Evolutionary conservation across 768 basidiomycete species (phyloP).

Genomic region (Boletus sp.): DNA sequence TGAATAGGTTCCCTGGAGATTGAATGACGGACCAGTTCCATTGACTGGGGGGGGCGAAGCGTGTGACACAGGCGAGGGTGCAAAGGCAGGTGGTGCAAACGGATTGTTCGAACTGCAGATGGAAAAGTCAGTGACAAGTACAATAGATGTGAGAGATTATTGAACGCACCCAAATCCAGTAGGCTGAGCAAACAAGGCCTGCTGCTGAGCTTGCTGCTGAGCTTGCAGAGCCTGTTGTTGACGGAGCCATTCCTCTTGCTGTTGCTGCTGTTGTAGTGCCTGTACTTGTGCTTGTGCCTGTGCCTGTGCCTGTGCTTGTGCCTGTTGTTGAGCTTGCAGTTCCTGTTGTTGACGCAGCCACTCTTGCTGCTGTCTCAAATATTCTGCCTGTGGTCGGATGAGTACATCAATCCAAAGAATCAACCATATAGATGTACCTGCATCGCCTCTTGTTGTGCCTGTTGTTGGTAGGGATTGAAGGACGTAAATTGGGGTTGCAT

Average conservation of each 20-base stretch:
- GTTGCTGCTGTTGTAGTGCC: slow-evolving; percentile 45
- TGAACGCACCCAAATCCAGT: slow-evolving; percentile 70
- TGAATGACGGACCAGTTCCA: slow-evolving; percentile 52
- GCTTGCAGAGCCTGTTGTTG: slow-evolving; percentile 56
- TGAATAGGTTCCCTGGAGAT: slow-evolving; percentile 66
- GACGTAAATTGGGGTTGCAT: slow-evolving; percentile 85
- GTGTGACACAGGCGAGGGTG: slow-evolving; percentile 32
- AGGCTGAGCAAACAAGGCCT: slow-evolving; percentile 51
- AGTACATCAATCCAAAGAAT: slow-evolving; percentile 1
- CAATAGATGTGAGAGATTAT: background rate
- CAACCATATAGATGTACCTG: slow-evolving; percentile 39
- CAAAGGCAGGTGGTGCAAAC: slow-evolving; percentile 61
- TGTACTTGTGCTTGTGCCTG: slow-evolving; percentile 25
- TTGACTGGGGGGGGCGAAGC: slow-evolving; percentile 34
- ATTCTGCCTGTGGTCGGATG: slow-evolving; percentile 37
- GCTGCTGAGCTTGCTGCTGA: slow-evolving; percentile 45
- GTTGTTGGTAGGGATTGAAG: slow-evolving; percentile 94
- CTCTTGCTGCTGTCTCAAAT: slow-evolving; percentile 57
- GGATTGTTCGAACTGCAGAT: slow-evolving; percentile 86
- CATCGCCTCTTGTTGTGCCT: slow-evolving; percentile 84
- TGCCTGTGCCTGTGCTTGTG: slow-evolving; percentile 38
- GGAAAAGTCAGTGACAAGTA: slow-evolving; percentile 20
- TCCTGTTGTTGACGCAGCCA: slow-evolving; percentile 67
- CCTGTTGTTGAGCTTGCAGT: slow-evolving; percentile 41
- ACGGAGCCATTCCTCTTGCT: slow-evolving; percentile 56